A percentile compares a stretch with the other conserved stretches of the same genome.
Evolutionary conservation across 257 asterid genomes (phyloP).

Genomic region (Nicotiana tabacum): DNA sequence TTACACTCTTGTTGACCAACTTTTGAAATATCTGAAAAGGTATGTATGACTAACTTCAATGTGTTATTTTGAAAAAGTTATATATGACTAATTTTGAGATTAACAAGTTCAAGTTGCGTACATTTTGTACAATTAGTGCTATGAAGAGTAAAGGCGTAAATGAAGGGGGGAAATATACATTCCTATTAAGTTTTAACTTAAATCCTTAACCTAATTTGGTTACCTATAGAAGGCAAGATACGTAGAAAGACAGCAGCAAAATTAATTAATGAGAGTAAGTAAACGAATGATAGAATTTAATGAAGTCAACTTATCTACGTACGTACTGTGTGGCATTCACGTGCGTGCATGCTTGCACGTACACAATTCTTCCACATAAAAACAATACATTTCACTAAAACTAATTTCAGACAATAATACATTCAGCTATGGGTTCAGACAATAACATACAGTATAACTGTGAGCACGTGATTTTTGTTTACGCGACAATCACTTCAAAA

Average conservation of each 20-base stretch:
- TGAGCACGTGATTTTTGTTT: too few species aligned
- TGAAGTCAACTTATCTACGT: conserved; percentile 40
- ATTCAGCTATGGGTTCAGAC: background rate
- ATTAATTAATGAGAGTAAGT: background rate
- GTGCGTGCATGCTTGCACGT: conserved; percentile 29
- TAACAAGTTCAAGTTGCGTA: background rate
- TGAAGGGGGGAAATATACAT: background rate
- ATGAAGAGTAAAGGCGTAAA: background rate
- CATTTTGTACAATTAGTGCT: background rate
- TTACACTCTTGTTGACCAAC: background rate
- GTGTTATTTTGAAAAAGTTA: background rate
- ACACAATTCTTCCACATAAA: background rate
- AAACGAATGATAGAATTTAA: conserved; percentile 14
- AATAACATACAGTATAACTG: too few species aligned
- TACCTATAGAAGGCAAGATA: background rate
- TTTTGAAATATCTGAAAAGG: background rate
- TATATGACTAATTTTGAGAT: background rate
- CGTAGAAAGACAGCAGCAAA: background rate
- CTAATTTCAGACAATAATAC: background rate
- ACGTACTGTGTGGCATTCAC: conserved; percentile 20
- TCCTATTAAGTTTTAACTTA: background rate
- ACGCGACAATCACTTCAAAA: too few species aligned
- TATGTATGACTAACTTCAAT: background rate
- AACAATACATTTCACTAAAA: background rate
- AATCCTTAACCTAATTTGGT: background rate